Conservation (phyloP, 495 filamentous ascomycete genomes). For the Ascobolus immersus region DNA sequence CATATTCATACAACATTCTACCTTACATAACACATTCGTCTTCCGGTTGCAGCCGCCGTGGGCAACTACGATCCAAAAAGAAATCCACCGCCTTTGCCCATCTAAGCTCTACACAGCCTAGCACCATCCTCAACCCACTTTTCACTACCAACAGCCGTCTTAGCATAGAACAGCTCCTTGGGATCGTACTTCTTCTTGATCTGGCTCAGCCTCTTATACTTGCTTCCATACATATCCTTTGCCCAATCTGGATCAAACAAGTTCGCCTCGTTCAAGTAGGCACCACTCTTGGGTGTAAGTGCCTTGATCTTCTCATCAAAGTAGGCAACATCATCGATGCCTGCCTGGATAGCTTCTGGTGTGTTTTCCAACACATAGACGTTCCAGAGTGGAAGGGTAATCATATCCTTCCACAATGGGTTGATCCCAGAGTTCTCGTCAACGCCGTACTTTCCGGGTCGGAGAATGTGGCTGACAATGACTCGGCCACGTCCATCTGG, state of each 20-base stretch:
- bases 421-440: conserved; percentile 13
- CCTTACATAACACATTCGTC: no score
- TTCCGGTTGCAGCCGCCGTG: no score
- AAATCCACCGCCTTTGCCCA: not conserved
- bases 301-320: conserved; percentile 4
- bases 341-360: conserved; percentile 4
- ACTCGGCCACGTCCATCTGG: conserved; percentile 13
- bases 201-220: conserved; percentile 21
- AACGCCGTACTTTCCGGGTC: conserved; percentile 18
- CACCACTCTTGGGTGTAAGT: conserved; percentile 18
- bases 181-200: conserved; percentile 34
- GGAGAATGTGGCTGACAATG: conserved; percentile 26
- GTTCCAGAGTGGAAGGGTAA: conserved; percentile 6
- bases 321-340: conserved; percentile 1
- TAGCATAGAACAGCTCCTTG: conserved; percentile 30
- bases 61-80: not conserved
- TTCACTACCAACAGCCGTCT: conserved; percentile 35
- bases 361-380: not conserved
- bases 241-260: conserved; percentile 23
- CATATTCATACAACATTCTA: no score
- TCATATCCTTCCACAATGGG: conserved; percentile 12
- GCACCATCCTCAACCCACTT: conserved; percentile 23
- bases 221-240: conserved; percentile 25
- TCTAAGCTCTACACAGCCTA: conserved; percentile 13
- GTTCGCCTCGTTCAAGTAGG: conserved; percentile 28